Conservation (phyloP, 2,329 filamentous ascomycete species). For the Immersiporthe knoxdaviesiana region DNA sequence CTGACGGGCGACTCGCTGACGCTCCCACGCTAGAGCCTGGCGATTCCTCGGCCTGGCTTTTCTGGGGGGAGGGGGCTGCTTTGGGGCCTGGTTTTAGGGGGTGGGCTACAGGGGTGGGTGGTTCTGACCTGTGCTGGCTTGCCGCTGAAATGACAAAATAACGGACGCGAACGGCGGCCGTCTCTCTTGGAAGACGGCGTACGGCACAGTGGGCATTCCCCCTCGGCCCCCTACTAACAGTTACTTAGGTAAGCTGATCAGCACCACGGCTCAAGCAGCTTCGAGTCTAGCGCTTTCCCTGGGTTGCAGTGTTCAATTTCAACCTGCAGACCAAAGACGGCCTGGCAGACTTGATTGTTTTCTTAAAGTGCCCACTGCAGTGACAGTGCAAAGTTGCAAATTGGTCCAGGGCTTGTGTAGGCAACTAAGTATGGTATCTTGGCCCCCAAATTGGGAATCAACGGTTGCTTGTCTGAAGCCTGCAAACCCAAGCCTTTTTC, state of each 20-base stretch:
- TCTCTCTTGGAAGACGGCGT: background rate
- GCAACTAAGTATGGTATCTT: background rate
- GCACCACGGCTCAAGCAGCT: background rate
- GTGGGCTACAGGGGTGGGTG: background rate
- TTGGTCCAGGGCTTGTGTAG: background rate
- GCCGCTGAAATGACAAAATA: constrained; percentile 7
- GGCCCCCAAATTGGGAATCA: background rate
- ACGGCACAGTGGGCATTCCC: background rate
- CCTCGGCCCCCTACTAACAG: background rate
- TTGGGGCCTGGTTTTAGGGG: constrained; percentile 1
- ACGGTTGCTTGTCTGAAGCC: background rate
- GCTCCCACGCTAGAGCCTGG: constrained; percentile 14
- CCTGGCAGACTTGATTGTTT: no score
- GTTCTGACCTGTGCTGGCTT: no score
- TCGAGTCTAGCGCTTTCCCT: background rate
- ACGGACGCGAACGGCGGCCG: background rate
- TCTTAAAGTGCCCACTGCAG: background rate
- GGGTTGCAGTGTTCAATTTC: background rate
- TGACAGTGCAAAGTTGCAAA: background rate
- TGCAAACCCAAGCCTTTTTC: background rate
- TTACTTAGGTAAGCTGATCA: constrained; percentile 12
- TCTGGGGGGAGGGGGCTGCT: no score
- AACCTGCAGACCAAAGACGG: background rate
- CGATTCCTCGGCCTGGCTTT: background rate
- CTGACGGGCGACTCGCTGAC: constrained; percentile 1